Base-by-base conservation (phyloP, 805 yeast species). In the Saturnispora silvae region DNA sequence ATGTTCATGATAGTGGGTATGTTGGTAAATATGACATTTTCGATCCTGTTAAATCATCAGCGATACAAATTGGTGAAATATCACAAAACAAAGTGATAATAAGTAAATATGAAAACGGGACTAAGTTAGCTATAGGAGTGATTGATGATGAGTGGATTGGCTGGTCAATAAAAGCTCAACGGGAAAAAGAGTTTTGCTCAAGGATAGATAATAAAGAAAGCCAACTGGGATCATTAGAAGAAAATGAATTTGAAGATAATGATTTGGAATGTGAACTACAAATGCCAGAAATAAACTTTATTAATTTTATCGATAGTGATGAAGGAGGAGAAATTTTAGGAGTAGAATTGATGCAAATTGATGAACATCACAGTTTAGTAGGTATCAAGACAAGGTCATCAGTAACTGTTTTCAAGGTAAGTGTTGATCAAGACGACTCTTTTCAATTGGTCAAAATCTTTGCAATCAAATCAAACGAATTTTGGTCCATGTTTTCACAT, bases 401-500 rank as follows among this genome's bases (percentile, higher is more conserved):
- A 23, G 14, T 36, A 13, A n/a, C 26, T 24, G 26, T 36, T 10
- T 19, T 36, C 10, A 24, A 19, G 3, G n/a, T 36, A 3, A 29
- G 24, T 14, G 9, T 5, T 6, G 16, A n/a, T 14, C 9, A 5
- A 7, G 17, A 15, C 19, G 20, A 19, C 7, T 17, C 3, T 19
- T 10, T 28, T 5, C 15, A 30, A 26, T 14, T 30, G 20, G 30
- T 23, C 4, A 41, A 28, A 25, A 13, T 41, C 4, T 37, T 34
- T 25, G 26, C 23, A 17, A 25, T 41, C 24, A 27, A 34, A 5
- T 19, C 32, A 4, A 26, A 27, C 13, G 35, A 41, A 4, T 31
- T 20, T 17, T 41, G 44, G 44, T 26, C 28, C 5, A 23, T 23
- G 4, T 34, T 41, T 32, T 34, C 44, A 5, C 34, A 41, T 30